Evolutionary conservation across 169 alveolate species (phyloP), one percentile per base, ranked within the genome.

Genomic region (Babesia bovis): DNA sequence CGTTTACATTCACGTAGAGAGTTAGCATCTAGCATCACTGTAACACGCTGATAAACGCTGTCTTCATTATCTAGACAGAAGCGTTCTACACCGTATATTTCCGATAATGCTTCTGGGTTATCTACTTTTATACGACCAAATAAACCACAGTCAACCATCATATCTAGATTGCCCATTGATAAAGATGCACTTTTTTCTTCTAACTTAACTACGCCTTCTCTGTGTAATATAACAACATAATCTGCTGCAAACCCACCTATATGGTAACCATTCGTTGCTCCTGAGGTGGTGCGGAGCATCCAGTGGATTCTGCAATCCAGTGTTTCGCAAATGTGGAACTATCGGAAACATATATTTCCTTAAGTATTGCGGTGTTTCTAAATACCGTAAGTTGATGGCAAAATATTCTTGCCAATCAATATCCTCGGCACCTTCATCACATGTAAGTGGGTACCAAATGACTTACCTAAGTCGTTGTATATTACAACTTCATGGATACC

Each of bases 221-320:
- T 87, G 74, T 21, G 93, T 84, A 12, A 83, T 85, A 21, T 28
- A 28, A 10, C 28, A 28, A 52, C 28, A 52, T 4, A 21, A 5
- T 4, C 5, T 7, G 4, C 12, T 3, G 1, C 0, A 7, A 4
- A 10, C 58, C 32, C 17, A 87, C 66, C 95, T 82, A 89, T 88
- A 93, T 36, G 97, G 96, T 63, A 96, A 89, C 97, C 97, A 94
- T 78, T 96, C 98, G 58, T 90, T 91, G 21, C 91, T 90, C 53
- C 98, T 88, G 66, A 98, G 85, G 83, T 98, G 99, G 83, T 98
- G 99, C 44, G 98, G 99, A 17, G 98, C 97, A 83, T 97, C 99
- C 41, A 98, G 90, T 2, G 99, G 99, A 78, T 96, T 97, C 95
- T 96, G 97, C 45, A 97, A 78, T 33, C 99, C 99, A 52, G 98